These are phyloP conservation scores for Cladobotryum protrusum DNA, from an alignment of 2,329 filamentous ascomycete species.

Conservation along the genomic window DNA sequence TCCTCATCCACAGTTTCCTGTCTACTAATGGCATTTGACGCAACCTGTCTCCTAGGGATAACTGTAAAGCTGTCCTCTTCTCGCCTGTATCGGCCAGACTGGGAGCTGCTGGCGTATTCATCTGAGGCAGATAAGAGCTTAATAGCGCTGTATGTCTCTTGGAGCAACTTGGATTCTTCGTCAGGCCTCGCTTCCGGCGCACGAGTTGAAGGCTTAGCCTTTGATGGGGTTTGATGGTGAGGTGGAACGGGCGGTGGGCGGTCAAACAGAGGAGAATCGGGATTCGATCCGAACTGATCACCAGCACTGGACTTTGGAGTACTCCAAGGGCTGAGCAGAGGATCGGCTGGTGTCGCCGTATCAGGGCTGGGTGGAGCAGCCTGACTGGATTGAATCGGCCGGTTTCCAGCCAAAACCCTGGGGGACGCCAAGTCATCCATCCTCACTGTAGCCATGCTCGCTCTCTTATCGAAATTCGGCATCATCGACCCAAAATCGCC, in stretches of 20 bases:
- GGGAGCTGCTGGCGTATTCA: conserved; percentile 14
- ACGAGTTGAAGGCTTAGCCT: conserved; percentile 23
- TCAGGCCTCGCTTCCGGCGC: conserved; percentile 40
- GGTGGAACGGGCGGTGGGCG: conserved; percentile 35
- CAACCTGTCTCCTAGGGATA: conserved; percentile 22
- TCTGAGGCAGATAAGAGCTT: conserved; percentile 34
- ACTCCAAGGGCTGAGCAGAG: conserved; percentile 42
- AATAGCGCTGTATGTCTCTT: conserved; percentile 46
- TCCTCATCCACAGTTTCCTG: conserved; percentile 29
- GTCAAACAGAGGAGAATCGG: conserved; percentile 33
- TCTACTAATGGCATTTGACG: conserved; percentile 20
- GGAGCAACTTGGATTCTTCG: conserved; percentile 48
- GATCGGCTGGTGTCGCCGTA: conserved; percentile 38
- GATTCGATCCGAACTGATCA: conserved; percentile 36
- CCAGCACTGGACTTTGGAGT: conserved; percentile 44
- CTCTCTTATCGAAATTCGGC: conserved; percentile 48
- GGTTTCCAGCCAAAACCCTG: conserved; percentile 42
- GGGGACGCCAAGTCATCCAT: conserved; percentile 33
- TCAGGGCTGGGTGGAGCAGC: conserved; percentile 40
- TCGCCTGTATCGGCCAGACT: conserved; percentile 29
- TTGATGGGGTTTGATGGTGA: conserved; percentile 24
- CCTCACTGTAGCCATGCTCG: conserved; percentile 43
- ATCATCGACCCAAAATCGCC: conserved; percentile 55
- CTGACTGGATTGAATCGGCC: conserved; percentile 35
- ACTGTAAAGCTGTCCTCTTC: conserved; percentile 35